Conservation (phyloP, 1,284 basidiomycete species). For the Crepidotus sp. region DNA sequence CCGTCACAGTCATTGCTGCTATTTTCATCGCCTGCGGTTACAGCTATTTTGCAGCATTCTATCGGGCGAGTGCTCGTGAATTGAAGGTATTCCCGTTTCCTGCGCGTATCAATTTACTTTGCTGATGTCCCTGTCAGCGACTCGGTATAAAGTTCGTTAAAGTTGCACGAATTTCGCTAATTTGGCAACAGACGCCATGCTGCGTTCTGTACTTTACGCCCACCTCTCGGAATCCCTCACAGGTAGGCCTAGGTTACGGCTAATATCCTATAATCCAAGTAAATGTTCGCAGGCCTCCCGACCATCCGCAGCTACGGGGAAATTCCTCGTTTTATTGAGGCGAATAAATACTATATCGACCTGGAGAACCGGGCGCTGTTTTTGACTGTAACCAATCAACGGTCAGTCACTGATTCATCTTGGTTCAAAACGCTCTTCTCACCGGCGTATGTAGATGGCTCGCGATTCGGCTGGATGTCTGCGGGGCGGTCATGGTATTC, state of each 20-base stretch:
- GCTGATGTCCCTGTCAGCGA: conserved; percentile 3
- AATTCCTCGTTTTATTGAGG: conserved; percentile 50
- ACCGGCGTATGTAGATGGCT: conserved; percentile 47
- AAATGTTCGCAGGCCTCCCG: conserved; percentile 37
- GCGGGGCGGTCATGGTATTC: conserved; percentile 61
- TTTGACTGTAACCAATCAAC: conserved; percentile 55
- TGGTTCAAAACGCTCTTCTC: neutral
- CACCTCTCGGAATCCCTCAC: conserved; percentile 77
- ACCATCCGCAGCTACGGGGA: conserved; percentile 72
- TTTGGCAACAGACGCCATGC: conserved; percentile 43
- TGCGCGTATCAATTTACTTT: neutral
- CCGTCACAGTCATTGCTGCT: conserved; percentile 39
- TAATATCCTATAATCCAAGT: neutral
- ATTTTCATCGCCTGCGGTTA: conserved; percentile 42
- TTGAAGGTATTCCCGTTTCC: conserved; percentile 49
- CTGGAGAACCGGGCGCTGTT: conserved; percentile 60
- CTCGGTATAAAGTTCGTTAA: conserved; percentile 11
- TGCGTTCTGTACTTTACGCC: conserved; percentile 65
- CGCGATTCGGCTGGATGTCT: conserved; percentile 69
- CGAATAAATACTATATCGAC: conserved; percentile 68
- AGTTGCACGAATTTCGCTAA: conserved; percentile 16
- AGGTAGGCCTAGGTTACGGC: conserved; percentile 25
- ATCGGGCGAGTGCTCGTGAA: conserved; percentile 61
- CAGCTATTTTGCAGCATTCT: conserved; percentile 50
- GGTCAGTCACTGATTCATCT: conserved; percentile 30